phyloP scores from a whole-genome alignment of 257 asterid species.

The Fraxinus pennsylvanica region DNA sequence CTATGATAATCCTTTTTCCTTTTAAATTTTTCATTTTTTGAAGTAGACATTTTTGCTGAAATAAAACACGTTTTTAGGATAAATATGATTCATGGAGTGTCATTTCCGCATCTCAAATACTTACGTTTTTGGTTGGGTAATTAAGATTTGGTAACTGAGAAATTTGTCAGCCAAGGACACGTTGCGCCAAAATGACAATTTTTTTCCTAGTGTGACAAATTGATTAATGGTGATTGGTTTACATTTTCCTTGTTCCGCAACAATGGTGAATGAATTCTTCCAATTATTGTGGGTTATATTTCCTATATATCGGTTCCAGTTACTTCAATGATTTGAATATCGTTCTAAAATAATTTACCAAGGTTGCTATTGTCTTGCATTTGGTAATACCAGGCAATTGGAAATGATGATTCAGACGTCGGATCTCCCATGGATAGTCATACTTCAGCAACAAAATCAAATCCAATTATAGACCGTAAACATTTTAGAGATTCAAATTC shows the following conservation, averaged over 20 bases:
- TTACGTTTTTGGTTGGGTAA: not conserved
- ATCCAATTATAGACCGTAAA: conserved; percentile 41
- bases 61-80: not conserved
- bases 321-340: conserved; percentile 7
- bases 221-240: not conserved
- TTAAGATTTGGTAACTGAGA: not conserved
- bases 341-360: conserved; percentile 13
- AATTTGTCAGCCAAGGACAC: not conserved
- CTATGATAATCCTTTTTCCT: not conserved
- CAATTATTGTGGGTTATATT: not conserved
- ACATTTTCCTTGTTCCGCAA: not conserved
- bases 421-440: conserved; percentile 52
- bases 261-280: not conserved
- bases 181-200: not conserved
- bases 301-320: conserved; percentile 10
- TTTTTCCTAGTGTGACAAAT: not conserved
- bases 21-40: not conserved
- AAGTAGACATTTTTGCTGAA: not conserved
- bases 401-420: conserved; percentile 71
- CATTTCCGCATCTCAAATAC: not conserved
- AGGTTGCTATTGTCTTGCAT: conserved; percentile 20
- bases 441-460: conserved; percentile 40
- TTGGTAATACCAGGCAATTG: conserved; percentile 56
- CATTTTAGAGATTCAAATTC: conserved; percentile 40
- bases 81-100: not conserved